Evolutionary conservation across 73 alveolate genomes (phyloP).

Genomic region (Stentor coeruleus): DNA sequence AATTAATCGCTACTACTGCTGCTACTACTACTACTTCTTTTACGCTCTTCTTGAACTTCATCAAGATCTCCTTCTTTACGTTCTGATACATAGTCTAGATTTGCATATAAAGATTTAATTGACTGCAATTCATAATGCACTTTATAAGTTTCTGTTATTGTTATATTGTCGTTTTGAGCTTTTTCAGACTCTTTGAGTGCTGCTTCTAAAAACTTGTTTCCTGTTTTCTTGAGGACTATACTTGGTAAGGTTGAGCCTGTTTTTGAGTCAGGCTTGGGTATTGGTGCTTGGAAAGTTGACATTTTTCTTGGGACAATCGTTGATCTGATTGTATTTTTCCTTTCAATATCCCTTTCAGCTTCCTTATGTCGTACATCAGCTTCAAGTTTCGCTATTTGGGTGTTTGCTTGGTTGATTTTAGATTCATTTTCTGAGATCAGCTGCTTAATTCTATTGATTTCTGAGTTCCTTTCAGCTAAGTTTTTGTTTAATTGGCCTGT

Average conservation of each 20-base stretch:
- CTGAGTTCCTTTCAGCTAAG: neutral
- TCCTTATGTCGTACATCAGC: slow-evolving; percentile 20
- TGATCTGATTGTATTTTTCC: neutral
- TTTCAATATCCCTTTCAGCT: neutral
- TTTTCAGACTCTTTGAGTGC: neutral
- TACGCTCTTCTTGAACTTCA: no score
- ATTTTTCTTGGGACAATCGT: slow-evolving; percentile 3
- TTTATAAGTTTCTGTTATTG: neutral
- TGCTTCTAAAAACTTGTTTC: neutral
- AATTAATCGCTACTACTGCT: no score
- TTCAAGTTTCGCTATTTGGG: slow-evolving; percentile 7
- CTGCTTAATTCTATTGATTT: neutral
- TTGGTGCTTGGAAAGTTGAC: neutral
- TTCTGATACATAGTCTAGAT: no score
- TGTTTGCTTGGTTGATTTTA: neutral
- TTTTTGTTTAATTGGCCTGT: neutral
- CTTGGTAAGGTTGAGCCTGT: neutral
- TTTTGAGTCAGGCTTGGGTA: neutral
- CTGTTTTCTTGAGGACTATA: neutral
- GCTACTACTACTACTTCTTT: no score
- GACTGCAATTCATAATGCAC: neutral
- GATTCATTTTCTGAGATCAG: neutral
- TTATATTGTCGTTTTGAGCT: no score
- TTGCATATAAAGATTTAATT: slow-evolving; percentile 13
- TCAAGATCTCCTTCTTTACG: no score